Percentiles rank a stretch among this genome's conserved stretches.
Evolutionary conservation across 257 asterid species (phyloP).

Genomic region (Plantago elongata): DNA sequence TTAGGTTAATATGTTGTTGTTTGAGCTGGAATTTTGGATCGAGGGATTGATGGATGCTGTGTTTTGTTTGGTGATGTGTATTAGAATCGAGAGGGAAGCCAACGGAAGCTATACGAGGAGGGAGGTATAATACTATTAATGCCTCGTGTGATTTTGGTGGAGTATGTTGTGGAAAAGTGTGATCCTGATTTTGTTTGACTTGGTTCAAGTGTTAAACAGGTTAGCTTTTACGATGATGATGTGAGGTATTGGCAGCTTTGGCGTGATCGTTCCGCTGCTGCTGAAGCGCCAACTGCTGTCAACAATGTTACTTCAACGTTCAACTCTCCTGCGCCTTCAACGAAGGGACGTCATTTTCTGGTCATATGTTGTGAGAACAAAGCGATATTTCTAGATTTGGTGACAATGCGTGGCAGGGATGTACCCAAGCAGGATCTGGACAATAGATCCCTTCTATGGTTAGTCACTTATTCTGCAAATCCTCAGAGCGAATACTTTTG

Average conservation of each 20-base stretch:
- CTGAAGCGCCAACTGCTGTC: constrained; percentile 89
- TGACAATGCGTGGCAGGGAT: constrained; percentile 98
- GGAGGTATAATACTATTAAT: constrained; percentile 58
- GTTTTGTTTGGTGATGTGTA: constrained; percentile 1
- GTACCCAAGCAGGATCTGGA: constrained; percentile 98
- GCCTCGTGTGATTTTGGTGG: neutral
- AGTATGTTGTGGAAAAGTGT: constrained; percentile 10
- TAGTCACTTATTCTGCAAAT: constrained; percentile 31
- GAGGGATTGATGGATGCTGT: neutral
- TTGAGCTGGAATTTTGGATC: neutral
- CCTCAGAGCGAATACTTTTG: neutral
- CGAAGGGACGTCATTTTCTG: constrained; percentile 96
- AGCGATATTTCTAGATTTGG: constrained; percentile 93
- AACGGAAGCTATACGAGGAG: constrained; percentile 95
- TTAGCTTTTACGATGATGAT: constrained; percentile 94
- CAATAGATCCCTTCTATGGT: constrained; percentile 87
- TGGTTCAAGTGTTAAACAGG: constrained; percentile 92
- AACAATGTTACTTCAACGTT: constrained; percentile 70
- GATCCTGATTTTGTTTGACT: constrained; percentile 37
- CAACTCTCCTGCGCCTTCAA: constrained; percentile 85
- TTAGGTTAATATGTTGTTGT: neutral
- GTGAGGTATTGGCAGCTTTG: constrained; percentile 93
- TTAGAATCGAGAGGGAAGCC: constrained; percentile 86
- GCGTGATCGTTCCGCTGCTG: constrained; percentile 86
- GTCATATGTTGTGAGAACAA: constrained; percentile 96